Percentiles rank a stretch among this genome's conserved stretches.
Evolutionary conservation across 495 filamentous ascomycete genomes (phyloP).

Genomic region (Penicillium mononematosum): DNA sequence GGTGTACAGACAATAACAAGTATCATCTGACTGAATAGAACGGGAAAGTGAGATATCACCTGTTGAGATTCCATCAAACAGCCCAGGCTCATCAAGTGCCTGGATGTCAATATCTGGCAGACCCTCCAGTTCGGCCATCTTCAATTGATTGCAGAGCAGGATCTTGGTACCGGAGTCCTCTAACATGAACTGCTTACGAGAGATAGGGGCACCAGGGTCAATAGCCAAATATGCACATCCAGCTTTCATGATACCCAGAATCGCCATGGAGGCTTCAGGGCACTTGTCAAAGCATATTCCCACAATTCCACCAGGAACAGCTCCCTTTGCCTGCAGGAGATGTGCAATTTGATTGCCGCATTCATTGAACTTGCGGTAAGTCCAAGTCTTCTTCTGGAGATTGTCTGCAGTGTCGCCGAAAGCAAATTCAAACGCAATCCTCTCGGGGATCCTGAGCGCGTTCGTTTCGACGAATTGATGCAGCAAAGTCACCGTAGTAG

Average conservation of each 20-base stretch:
- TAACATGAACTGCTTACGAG: slow-evolving; percentile 45
- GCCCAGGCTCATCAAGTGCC: slow-evolving; percentile 33
- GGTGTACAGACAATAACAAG: slow-evolving; percentile 92
- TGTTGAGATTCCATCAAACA: slow-evolving; percentile 23
- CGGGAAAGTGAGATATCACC: slow-evolving; percentile 20
- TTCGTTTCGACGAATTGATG: slow-evolving; percentile 48
- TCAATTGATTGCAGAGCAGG: slow-evolving; percentile 24
- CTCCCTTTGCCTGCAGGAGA: slow-evolving; percentile 35
- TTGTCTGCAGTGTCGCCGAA: slow-evolving; percentile 26
- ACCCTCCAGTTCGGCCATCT: slow-evolving; percentile 14
- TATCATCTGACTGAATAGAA: slow-evolving; percentile 66
- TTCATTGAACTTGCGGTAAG: slow-evolving; percentile 36
- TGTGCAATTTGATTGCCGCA: slow-evolving; percentile 40
- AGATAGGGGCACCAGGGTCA: slow-evolving; percentile 43
- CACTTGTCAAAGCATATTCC: slow-evolving; percentile 47
- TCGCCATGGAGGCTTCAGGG: slow-evolving; percentile 42
- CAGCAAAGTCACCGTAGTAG: slow-evolving; percentile 27
- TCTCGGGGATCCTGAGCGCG: slow-evolving; percentile 36
- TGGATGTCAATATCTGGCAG: slow-evolving; percentile 29
- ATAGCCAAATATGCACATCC: slow-evolving; percentile 79
- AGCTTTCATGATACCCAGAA: slow-evolving; percentile 46
- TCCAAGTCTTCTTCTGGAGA: slow-evolving; percentile 38
- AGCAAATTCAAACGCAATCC: slow-evolving; percentile 44
- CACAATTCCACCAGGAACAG: slow-evolving; percentile 34
- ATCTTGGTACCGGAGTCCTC: slow-evolving; percentile 33